These are phyloP conservation scores for Euphrasia arctica DNA, from an alignment of 305 asterid species.

Conservation along the genomic window DNA sequence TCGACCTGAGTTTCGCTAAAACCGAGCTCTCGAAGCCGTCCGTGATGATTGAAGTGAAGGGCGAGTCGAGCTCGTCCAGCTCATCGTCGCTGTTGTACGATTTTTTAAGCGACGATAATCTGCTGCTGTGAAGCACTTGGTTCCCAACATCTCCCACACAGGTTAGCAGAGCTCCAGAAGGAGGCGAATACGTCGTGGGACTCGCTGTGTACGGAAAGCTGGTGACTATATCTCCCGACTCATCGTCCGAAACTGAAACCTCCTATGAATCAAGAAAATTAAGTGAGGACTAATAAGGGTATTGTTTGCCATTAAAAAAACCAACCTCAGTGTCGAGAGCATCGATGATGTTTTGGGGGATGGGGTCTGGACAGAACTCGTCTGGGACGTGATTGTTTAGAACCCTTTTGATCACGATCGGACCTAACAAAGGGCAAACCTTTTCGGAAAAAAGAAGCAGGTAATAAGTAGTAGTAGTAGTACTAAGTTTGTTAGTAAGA, in stretches of 20 bases:
- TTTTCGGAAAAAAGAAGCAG: conserved; percentile 24
- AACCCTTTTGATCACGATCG: conserved; percentile 64
- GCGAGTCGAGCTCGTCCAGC: conserved; percentile 78
- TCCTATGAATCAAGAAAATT: conserved; percentile 40
- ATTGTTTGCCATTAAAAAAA: conserved; percentile 5
- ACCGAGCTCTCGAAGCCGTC: conserved; percentile 54
- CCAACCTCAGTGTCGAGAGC: conserved; percentile 78
- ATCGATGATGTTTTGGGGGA: conserved; percentile 60
- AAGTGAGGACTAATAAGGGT: neutral
- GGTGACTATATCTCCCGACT: conserved; percentile 38
- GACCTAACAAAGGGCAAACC: conserved; percentile 86
- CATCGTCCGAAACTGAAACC: conserved; percentile 30
- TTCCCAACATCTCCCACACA: conserved; percentile 60
- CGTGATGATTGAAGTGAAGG: conserved; percentile 55
- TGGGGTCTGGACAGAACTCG: conserved; percentile 83
- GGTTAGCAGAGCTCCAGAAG: conserved; percentile 56
- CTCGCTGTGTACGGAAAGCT: conserved; percentile 60
- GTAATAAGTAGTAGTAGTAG: conserved; percentile 11
- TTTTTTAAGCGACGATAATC: conserved; percentile 58
- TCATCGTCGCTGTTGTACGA: conserved; percentile 85
- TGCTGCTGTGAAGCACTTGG: conserved; percentile 44
- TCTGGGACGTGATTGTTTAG: conserved; percentile 69
- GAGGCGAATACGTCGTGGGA: conserved; percentile 63
- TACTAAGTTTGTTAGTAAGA: neutral
- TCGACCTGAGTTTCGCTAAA: conserved; percentile 43